Conservation (phyloP, 2,329 filamentous ascomycete species). For the Cryphonectria carpinicola region DNA sequence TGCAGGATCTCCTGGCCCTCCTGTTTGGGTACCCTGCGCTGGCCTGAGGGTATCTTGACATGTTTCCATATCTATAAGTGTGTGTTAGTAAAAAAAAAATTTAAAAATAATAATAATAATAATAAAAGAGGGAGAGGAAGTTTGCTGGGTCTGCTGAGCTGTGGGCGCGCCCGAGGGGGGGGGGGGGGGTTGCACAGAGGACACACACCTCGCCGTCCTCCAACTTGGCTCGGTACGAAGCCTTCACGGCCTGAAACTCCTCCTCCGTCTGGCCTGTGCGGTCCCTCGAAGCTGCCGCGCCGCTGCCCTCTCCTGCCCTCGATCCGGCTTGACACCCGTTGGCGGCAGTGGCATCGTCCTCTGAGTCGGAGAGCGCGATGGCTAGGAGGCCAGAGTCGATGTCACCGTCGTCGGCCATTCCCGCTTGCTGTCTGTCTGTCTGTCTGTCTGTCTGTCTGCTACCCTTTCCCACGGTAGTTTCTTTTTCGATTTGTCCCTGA, state of each 20-base stretch:
- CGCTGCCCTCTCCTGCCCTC: conserved; percentile 15
- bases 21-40: conserved; percentile 46
- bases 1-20: conserved; percentile 56
- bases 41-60: conserved; percentile 46
- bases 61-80: conserved; percentile 47
- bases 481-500: neutral
- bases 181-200: conserved; percentile 6
- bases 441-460: neutral
- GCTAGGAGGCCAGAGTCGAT: conserved; percentile 44
- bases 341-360: conserved; percentile 30
- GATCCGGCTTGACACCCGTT: conserved; percentile 16
- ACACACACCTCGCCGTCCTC: conserved; percentile 58
- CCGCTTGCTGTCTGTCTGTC: neutral
- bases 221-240: conserved; percentile 50
- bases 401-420: conserved; percentile 41
- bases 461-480: neutral
- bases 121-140: neutral
- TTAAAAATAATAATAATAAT: neutral
- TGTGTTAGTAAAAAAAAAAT: neutral
- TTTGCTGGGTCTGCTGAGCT: neutral
- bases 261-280: conserved; percentile 51
- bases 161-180: neutral
- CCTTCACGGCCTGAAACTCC: conserved; percentile 52
- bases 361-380: conserved; percentile 48
- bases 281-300: conserved; percentile 29